Percentiles rank a stretch among this genome's conserved stretches.
Conservation (phyloP, 1,139 yeast genomes). For the Geotrichum candidum region DNA sequence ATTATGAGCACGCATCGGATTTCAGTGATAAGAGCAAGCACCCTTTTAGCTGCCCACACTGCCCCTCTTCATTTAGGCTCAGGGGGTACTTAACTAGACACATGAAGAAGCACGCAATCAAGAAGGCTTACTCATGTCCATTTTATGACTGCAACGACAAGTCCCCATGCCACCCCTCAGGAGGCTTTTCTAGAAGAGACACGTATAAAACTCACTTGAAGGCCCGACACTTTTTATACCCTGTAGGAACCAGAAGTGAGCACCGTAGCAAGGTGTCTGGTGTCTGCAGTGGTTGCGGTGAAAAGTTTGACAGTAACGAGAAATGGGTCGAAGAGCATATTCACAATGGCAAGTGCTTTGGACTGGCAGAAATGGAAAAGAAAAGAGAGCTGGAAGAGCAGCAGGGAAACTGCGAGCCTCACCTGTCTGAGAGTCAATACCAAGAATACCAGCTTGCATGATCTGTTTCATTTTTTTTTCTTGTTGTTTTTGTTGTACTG, state of each 20-base stretch:
- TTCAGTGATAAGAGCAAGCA: not conserved
- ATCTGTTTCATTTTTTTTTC: not conserved
- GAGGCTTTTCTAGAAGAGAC: constrained; percentile 92
- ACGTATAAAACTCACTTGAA: constrained; percentile 92
- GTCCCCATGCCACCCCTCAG: constrained; percentile 73
- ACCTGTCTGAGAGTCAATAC: not conserved
- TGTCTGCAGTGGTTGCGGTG: constrained; percentile 76
- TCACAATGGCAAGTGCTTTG: constrained; percentile 66
- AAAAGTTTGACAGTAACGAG: constrained; percentile 66
- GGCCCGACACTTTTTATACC: constrained; percentile 85
- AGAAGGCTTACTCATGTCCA: constrained; percentile 88
- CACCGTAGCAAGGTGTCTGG: constrained; percentile 67
- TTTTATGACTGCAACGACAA: constrained; percentile 46
- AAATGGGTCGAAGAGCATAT: constrained; percentile 88
- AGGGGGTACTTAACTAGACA: constrained; percentile 92
- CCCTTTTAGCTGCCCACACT: constrained; percentile 49
- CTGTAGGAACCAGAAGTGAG: constrained; percentile 73
- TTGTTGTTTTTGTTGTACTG: not conserved
- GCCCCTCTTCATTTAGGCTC: constrained; percentile 74
- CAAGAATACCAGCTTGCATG: not conserved
- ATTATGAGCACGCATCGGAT: not conserved
- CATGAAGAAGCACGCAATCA: constrained; percentile 77
- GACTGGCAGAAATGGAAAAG: constrained; percentile 9
- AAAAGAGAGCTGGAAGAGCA: constrained; percentile 19
- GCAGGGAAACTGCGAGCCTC: not conserved